Evolutionary conservation across 768 basidiomycete genomes (phyloP).

Genomic region (Fibroporia radiculosa): DNA sequence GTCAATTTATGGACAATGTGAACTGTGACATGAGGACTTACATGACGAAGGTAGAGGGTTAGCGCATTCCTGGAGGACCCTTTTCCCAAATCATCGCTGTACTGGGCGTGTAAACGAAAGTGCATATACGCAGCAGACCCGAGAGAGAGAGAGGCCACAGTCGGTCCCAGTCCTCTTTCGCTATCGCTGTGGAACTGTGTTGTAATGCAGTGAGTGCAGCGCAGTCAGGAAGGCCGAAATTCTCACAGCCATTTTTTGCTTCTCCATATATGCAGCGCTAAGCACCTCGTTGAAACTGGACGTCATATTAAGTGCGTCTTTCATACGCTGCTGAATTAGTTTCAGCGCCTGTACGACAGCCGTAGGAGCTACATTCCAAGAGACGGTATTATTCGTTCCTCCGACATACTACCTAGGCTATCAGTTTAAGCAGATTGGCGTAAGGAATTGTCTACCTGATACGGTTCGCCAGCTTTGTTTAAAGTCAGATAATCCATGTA

Average conservation of each 20-base stretch:
- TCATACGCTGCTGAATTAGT: conserved; percentile 50
- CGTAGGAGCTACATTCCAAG: conserved; percentile 49
- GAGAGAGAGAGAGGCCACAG: conserved; percentile 69
- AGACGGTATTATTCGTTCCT: conserved; percentile 63
- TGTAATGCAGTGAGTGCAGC: no score
- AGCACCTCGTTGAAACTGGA: conserved; percentile 69
- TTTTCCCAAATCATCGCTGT: conserved; percentile 23
- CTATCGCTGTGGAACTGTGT: conserved; percentile 81
- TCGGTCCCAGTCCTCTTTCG: conserved; percentile 64
- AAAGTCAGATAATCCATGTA: conserved; percentile 1
- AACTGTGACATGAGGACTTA: conserved; percentile 22
- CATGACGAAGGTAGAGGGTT: conserved; percentile 60
- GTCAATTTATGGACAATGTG: not conserved
- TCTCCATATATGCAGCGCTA: conserved; percentile 78
- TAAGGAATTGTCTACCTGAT: conserved; percentile 42
- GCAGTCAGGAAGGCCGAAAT: no score
- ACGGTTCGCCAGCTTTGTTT: conserved; percentile 64
- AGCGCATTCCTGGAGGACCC: conserved; percentile 29
- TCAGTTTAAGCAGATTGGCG: not conserved
- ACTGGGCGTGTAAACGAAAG: conserved; percentile 47
- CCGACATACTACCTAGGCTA: conserved; percentile 60
- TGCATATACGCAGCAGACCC: conserved; percentile 77
- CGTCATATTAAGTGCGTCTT: conserved; percentile 14
- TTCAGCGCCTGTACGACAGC: conserved; percentile 52
- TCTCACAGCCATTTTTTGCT: conserved; percentile 76